phyloP scores from a whole-genome alignment of 805 yeast genomes.

The Zygoascus tannicola region DNA sequence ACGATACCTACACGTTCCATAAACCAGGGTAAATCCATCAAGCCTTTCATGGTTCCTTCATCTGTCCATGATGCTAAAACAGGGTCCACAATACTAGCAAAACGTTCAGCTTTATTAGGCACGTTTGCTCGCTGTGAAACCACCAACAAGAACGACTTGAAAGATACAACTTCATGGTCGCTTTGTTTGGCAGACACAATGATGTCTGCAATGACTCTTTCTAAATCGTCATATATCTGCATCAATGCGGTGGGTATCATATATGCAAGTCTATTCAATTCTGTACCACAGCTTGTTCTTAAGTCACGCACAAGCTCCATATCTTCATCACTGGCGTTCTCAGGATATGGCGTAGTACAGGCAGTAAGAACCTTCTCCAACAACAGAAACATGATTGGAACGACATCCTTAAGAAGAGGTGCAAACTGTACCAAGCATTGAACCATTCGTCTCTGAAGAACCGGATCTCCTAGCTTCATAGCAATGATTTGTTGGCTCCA shows the following conservation, averaged over 20 bases:
- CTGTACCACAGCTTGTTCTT: slow-evolving; percentile 89
- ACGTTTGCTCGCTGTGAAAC: slow-evolving; percentile 73
- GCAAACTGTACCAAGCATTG: slow-evolving; percentile 93
- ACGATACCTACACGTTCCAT: slow-evolving; percentile 97
- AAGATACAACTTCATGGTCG: slow-evolving; percentile 88
- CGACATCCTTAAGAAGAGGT: slow-evolving; percentile 69
- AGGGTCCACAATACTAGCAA: slow-evolving; percentile 84
- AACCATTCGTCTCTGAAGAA: slow-evolving; percentile 70
- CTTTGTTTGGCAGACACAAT: slow-evolving; percentile 61
- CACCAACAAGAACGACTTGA: slow-evolving; percentile 82
- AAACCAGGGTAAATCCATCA: slow-evolving; percentile 89
- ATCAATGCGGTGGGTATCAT: slow-evolving; percentile 88
- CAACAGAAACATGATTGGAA: slow-evolving; percentile 64
- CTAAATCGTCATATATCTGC: slow-evolving; percentile 72
- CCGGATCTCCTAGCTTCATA: slow-evolving; percentile 70
- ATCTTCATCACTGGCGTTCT: slow-evolving; percentile 44
- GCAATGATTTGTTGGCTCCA: slow-evolving; percentile 46
- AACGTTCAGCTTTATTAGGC: slow-evolving; percentile 64
- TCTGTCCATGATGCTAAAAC: slow-evolving; percentile 90
- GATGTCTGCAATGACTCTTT: slow-evolving; percentile 66
- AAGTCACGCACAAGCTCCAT: slow-evolving; percentile 77
- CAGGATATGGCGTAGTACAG: slow-evolving; percentile 58
- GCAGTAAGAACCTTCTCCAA: slow-evolving; percentile 81
- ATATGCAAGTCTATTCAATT: slow-evolving; percentile 84
- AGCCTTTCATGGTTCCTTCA: slow-evolving; percentile 80